These are phyloP conservation scores for Hanseniaspora guilliermondii DNA, from an alignment of 805 yeast genomes.

Conservation along the genomic window DNA sequence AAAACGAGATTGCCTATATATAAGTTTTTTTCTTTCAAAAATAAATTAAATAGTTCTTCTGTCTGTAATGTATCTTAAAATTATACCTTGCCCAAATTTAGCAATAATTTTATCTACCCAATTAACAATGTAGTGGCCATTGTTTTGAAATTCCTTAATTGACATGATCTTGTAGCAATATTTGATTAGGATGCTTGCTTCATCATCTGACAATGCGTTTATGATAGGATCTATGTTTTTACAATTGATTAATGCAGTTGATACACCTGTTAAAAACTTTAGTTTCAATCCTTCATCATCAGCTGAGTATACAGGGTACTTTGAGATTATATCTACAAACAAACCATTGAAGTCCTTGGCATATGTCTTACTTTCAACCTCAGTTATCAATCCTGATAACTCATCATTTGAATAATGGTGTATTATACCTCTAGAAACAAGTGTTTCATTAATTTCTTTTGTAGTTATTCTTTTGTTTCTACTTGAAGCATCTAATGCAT, in stretches of 20 bases:
- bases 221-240: constrained; percentile 52
- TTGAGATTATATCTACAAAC: constrained; percentile 53
- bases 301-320: constrained; percentile 74
- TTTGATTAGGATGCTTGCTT: constrained; percentile 70
- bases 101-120: constrained; percentile 91
- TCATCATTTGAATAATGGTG: constrained; percentile 1
- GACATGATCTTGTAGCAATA: constrained; percentile 80
- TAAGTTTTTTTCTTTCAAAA: background rate
- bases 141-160: constrained; percentile 62
- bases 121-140: constrained; percentile 70
- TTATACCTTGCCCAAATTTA: constrained; percentile 75
- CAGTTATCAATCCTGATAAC: background rate
- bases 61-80: constrained; percentile 75
- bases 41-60: constrained; percentile 51
- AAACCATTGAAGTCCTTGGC: constrained; percentile 34
- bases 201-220: constrained; percentile 42
- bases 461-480: constrained; percentile 52
- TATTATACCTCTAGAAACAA: constrained; percentile 7
- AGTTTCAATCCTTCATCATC: constrained; percentile 34
- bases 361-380: background rate
- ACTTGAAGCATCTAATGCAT: constrained; percentile 58
- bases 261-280: constrained; percentile 41
- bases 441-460: constrained; percentile 49
- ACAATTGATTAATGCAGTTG: constrained; percentile 59
- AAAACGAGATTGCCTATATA: background rate